Base-by-base conservation (phyloP, 148 eudicot genomes). In the Nepenthes mirabilis region DNA sequence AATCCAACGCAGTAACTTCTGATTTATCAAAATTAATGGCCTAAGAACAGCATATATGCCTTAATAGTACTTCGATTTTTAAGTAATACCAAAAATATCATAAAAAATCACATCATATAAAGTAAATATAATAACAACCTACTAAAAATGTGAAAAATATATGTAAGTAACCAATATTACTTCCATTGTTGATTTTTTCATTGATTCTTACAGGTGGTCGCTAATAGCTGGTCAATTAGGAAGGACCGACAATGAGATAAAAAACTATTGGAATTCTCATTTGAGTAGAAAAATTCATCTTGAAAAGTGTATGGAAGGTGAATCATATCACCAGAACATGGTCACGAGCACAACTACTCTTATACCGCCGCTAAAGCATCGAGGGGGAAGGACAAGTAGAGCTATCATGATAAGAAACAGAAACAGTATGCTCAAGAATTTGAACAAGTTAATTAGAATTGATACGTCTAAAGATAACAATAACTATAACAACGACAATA, bases 171-270 rank as follows among this genome's bases (percentile, higher is more conserved):
- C 23, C 23, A 23, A 23, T 23, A 23, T 23, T 23, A 23, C 23
- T 23, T 23, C 23, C 23, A 23, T 23, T 23, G 23, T 23, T 23
- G 23, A 23, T 23, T 23, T 23, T 23, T 23, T 0, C 23, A 23
- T 23, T 40, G 52, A n/a, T 49, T 8, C 13, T 34, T 55, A 13
- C 53, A 91, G 97, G 85, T 91, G 97, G 97, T 86, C 96, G 14
- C 49, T 79, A 65, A 91, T 91, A 14, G 97, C 88, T 1, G 83
- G 62, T 2, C 76, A 85, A 59, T 69, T 91, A 0, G 66, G 66
- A 52, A 63, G 66, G 23, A 63, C 66, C 10, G 66, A 63, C 4
- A 63, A 63, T 3, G 66, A 63, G 58, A 63, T 63, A 36, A 63
- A 63, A 50, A 63, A 63, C 48, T 63, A 63, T 7, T 63, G 66